Evolutionary conservation across 768 basidiomycete species (phyloP).

Genomic region (Tricholoma hemisulphureum): DNA sequence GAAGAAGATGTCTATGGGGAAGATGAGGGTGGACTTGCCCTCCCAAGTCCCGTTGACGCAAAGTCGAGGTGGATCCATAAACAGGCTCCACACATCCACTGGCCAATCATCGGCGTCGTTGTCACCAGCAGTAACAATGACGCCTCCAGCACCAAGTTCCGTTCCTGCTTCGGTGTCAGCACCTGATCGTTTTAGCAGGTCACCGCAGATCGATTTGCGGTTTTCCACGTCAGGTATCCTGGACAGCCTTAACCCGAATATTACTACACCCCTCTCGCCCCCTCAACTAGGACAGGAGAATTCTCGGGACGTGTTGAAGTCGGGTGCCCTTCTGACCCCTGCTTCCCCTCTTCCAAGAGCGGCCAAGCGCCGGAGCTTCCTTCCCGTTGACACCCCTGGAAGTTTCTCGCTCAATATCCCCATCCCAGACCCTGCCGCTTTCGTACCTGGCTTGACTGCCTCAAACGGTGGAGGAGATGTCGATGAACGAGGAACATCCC

Average conservation of each 20-base stretch:
- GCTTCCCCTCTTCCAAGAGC: conserved; percentile 47
- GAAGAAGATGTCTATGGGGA: conserved; percentile 98
- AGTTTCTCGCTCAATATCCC: conserved; percentile 53
- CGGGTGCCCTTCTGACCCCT: conserved; percentile 41
- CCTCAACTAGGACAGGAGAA: conserved; percentile 24
- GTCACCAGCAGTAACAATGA: conserved; percentile 11
- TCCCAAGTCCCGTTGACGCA: conserved; percentile 38
- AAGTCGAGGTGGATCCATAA: conserved; percentile 27
- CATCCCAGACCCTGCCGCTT: conserved; percentile 62
- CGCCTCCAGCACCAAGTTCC: conserved; percentile 22
- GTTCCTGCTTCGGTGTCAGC: conserved; percentile 23
- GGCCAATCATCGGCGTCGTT: conserved; percentile 23
- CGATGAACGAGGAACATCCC: conserved; percentile 35
- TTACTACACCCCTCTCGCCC: conserved; percentile 30
- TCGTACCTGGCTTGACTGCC: conserved; percentile 51
- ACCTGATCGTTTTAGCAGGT: conserved; percentile 37
- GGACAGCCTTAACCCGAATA: conserved; percentile 41
- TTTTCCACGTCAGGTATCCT: conserved; percentile 70
- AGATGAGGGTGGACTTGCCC: conserved; percentile 70
- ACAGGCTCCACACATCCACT: conserved; percentile 31
- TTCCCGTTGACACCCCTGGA: conserved; percentile 73
- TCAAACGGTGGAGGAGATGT: conserved; percentile 38
- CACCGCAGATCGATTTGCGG: conserved; percentile 67
- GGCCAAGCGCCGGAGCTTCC: conserved; percentile 81
- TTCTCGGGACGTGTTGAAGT: conserved; percentile 27